These are phyloP conservation scores for Scytalidium lignicola DNA, from an alignment of 2,329 filamentous ascomycete genomes.

Conservation along the genomic window DNA sequence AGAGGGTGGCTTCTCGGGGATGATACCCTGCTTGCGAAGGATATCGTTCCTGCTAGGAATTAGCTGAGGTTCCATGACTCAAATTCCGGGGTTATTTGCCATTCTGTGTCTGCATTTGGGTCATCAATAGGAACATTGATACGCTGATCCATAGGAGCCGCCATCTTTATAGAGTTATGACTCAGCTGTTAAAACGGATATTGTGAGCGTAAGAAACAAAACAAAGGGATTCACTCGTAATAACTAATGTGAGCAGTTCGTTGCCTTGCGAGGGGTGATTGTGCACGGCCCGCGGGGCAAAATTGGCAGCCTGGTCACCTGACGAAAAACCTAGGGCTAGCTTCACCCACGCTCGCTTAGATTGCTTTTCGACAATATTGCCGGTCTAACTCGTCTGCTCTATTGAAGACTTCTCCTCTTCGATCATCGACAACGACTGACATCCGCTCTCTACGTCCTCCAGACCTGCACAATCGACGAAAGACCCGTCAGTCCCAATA, in stretches of 20 bases:
- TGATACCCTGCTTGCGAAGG: constrained; percentile 90
- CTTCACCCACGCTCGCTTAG: not conserved
- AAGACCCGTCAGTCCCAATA: constrained; percentile 29
- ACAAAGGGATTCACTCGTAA: not conserved
- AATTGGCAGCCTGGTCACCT: not conserved
- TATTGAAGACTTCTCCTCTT: constrained; percentile 6
- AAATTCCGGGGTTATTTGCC: constrained; percentile 45
- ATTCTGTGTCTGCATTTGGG: constrained; percentile 97
- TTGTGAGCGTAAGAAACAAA: not conserved
- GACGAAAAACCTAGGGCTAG: not conserved
- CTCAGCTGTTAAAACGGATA: not conserved
- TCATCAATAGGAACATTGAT: constrained; percentile 84
- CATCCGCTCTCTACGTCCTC: constrained; percentile 30
- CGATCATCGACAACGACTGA: constrained; percentile 30
- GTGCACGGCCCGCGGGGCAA: not conserved
- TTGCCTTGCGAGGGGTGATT: not conserved
- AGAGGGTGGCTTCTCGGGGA: constrained; percentile 95
- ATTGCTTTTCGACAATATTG: not conserved
- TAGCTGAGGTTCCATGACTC: not conserved
- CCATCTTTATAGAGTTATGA: constrained; percentile 39
- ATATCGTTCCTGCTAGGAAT: constrained; percentile 81
- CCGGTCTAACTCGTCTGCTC: constrained; percentile 6
- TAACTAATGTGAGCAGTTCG: not conserved
- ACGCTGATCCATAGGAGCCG: constrained; percentile 56
- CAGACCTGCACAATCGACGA: constrained; percentile 23